A percentile compares a stretch with the other conserved stretches of the same genome.
These are phyloP conservation scores for Russula brevipes DNA, from an alignment of 768 basidiomycete genomes.

Conservation along the genomic window DNA sequence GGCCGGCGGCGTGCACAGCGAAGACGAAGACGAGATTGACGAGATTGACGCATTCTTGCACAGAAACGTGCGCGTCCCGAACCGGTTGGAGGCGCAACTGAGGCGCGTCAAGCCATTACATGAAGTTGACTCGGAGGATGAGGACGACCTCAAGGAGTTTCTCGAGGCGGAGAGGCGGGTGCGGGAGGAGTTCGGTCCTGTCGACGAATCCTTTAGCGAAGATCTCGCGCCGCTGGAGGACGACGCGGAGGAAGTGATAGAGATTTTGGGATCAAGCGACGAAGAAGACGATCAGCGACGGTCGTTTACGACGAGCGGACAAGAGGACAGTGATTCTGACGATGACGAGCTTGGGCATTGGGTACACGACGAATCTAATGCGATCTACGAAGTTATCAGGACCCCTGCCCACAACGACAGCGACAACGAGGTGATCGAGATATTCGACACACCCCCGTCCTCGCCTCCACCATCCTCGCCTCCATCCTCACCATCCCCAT, in stretches of 20 bases:
- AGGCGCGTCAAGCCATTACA: slow-evolving; percentile 39
- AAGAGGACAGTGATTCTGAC: slow-evolving; percentile 26
- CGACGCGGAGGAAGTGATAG: slow-evolving; percentile 27
- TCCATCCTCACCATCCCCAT: slow-evolving; percentile 13
- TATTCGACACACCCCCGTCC: slow-evolving; percentile 32
- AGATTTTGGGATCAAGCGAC: slow-evolving; percentile 23
- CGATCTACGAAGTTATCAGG: slow-evolving; percentile 32
- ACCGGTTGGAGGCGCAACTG: slow-evolving; percentile 33
- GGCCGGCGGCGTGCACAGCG: slow-evolving; percentile 34
- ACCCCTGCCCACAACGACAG: slow-evolving; percentile 5
- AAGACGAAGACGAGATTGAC: slow-evolving; percentile 51
- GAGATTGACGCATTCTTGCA: slow-evolving; percentile 52
- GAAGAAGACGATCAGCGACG: slow-evolving; percentile 13
- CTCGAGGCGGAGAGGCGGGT: slow-evolving; percentile 55
- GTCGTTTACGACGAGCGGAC: slow-evolving; percentile 4
- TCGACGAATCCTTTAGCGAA: slow-evolving; percentile 38
- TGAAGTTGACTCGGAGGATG: slow-evolving; percentile 45
- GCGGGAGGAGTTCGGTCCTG: slow-evolving; percentile 45
- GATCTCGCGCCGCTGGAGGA: slow-evolving; percentile 26
- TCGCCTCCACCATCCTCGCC: slow-evolving; percentile 20
- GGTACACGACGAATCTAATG: slow-evolving; percentile 40
- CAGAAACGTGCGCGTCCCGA: slow-evolving; percentile 30
- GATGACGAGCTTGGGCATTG: slow-evolving; percentile 42
- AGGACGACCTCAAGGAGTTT: slow-evolving; percentile 61
- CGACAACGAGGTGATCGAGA: slow-evolving; percentile 30